phyloP scores from a whole-genome alignment of 1,284 basidiomycete genomes.

The Irpex rosettiformis region DNA sequence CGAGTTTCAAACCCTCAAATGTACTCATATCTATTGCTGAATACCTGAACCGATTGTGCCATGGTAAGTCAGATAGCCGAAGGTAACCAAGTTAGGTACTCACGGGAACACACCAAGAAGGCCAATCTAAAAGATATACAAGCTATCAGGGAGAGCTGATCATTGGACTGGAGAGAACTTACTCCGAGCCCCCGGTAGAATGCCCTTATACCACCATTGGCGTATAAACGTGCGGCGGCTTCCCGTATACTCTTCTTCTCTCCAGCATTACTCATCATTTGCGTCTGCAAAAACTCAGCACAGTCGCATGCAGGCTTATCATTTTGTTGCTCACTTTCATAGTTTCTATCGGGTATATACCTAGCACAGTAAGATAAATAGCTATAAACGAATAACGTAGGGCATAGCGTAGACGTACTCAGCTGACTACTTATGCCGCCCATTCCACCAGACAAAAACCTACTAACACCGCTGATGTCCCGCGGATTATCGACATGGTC shows the following conservation, averaged over 20 bases:
- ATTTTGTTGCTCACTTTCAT: conserved; percentile 56
- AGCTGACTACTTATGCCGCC: conserved; percentile 95
- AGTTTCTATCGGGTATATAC: conserved; percentile 88
- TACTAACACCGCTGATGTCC: conserved; percentile 87
- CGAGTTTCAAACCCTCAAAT: conserved; percentile 86
- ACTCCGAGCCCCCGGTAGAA: conserved; percentile 93
- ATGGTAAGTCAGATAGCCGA: conserved; percentile 4
- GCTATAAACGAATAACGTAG: conserved; percentile 8
- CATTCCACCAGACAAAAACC: conserved; percentile 94
- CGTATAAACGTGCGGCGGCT: conserved; percentile 70
- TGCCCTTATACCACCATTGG: conserved; percentile 75
- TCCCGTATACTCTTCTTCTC: conserved; percentile 58
- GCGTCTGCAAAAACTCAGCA: conserved; percentile 50
- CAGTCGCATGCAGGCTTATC: conserved; percentile 3
- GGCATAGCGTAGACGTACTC: conserved; percentile 43
- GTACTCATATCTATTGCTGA: conserved; percentile 95
- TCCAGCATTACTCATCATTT: conserved; percentile 87
- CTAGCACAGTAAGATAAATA: conserved; percentile 33
- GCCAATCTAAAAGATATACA: conserved; percentile 59
- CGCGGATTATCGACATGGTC: conserved; percentile 88
- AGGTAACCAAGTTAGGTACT: conserved; percentile 24
- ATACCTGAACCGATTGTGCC: conserved; percentile 42
- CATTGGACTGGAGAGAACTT: conserved; percentile 31
- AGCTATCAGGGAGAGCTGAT: not conserved
- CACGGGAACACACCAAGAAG: conserved; percentile 89